These are phyloP conservation scores for Schwanniomyces pseudopolymorphus DNA, from an alignment of 805 yeast genomes.

Conservation along the genomic window DNA sequence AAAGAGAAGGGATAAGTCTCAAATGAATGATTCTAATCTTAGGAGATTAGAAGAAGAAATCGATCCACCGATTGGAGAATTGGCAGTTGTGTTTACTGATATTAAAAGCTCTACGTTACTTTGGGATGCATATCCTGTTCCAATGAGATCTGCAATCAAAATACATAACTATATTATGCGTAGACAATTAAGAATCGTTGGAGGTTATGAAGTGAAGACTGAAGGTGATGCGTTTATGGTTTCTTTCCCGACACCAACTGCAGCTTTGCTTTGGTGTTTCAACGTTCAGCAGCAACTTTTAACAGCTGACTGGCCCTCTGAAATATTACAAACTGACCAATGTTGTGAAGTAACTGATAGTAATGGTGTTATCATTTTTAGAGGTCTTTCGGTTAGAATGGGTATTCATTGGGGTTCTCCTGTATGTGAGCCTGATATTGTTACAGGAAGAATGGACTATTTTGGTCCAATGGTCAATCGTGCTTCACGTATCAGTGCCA, in stretches of 20 bases:
- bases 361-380: constrained; percentile 58
- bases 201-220: constrained; percentile 97
- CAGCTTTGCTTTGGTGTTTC: constrained; percentile 93
- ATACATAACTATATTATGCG: constrained; percentile 94
- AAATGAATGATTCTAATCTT: constrained; percentile 62
- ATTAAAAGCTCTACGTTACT: constrained; percentile 88
- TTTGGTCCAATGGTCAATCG: constrained; percentile 98
- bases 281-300: constrained; percentile 83
- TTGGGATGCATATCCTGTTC: constrained; percentile 91
- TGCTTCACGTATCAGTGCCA: constrained; percentile 88
- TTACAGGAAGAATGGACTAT: constrained; percentile 96
- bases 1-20: constrained; percentile 48
- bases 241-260: constrained; percentile 87
- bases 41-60: constrained; percentile 88
- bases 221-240: constrained; percentile 99
- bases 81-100: constrained; percentile 97
- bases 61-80: constrained; percentile 89
- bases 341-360: constrained; percentile 78
- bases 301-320: constrained; percentile 92
- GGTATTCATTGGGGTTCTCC: constrained; percentile 99
- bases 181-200: constrained; percentile 84
- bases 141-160: constrained; percentile 96
- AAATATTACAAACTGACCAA: constrained; percentile 78
- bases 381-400: constrained; percentile 95
- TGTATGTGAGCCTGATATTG: constrained; percentile 91